These are phyloP conservation scores for Dryadomyces quercus-mongolicae DNA, from an alignment of 2,329 filamentous ascomycete species.

Conservation along the genomic window DNA sequence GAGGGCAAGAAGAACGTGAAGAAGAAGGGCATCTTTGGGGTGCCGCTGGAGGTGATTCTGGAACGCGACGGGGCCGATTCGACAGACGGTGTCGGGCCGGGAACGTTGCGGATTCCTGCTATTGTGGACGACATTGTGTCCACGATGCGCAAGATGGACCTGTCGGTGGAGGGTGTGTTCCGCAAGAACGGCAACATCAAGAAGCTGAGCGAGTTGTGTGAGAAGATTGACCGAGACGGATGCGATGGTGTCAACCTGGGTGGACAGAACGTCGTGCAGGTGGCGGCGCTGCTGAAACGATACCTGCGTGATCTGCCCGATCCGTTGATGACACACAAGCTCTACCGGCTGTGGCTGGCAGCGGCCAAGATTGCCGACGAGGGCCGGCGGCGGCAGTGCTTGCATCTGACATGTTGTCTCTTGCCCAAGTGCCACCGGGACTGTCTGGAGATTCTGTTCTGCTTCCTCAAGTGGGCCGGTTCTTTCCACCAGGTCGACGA, in stretches of 20 bases:
- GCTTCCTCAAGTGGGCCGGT: conserved; percentile 93
- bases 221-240: conserved; percentile 75
- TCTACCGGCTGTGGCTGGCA: conserved; percentile 81
- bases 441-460: conserved; percentile 88
- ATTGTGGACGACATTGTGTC: conserved; percentile 89
- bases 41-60: conserved; percentile 76
- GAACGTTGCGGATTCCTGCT: conserved; percentile 80
- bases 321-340: conserved; percentile 86
- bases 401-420: conserved; percentile 86
- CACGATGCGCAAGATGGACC: conserved; percentile 96
- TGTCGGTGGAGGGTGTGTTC: conserved; percentile 97
- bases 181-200: conserved; percentile 99
- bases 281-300: conserved; percentile 87
- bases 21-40: conserved; percentile 90
- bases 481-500: conserved; percentile 97
- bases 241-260: conserved; percentile 77
- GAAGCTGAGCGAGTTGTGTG: conserved; percentile 73
- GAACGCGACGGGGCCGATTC: conserved; percentile 93
- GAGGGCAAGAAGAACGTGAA: conserved; percentile 66
- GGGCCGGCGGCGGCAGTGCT: conserved; percentile 68
- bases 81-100: conserved; percentile 92
- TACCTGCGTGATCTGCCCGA: conserved; percentile 92
- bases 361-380: conserved; percentile 79
- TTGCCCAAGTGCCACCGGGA: conserved; percentile 88
- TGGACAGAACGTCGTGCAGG: conserved; percentile 81